Conservation (phyloP, 2,329 filamentous ascomycete species). For the Orbilia brochopaga region DNA sequence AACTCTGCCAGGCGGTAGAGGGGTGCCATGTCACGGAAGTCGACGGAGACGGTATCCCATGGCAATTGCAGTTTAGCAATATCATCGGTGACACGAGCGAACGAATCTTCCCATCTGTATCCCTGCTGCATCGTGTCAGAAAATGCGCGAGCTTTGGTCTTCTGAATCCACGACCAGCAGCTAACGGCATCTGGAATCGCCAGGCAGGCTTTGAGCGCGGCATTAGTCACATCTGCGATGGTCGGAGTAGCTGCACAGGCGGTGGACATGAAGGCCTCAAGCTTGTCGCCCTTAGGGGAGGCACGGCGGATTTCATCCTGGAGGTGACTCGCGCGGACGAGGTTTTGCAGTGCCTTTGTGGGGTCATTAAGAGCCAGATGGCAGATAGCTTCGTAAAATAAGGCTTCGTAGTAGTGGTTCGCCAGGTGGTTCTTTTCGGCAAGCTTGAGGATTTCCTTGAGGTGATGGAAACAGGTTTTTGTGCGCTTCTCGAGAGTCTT, state of each 20-base stretch:
- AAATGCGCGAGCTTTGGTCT: slow-evolving; percentile 41
- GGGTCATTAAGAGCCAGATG: slow-evolving; percentile 26
- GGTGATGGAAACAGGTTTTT: slow-evolving; percentile 22
- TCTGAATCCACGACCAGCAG: slow-evolving; percentile 44
- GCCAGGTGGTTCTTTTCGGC: slow-evolving; percentile 26
- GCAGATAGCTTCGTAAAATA: slow-evolving; percentile 35
- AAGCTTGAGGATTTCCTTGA: slow-evolving; percentile 33
- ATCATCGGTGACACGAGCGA: slow-evolving; percentile 28
- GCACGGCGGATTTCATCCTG: slow-evolving; percentile 38
- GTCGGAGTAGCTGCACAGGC: slow-evolving; percentile 10
- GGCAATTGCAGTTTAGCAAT: slow-evolving; percentile 36
- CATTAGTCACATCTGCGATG: slow-evolving; percentile 4
- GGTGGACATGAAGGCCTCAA: slow-evolving; percentile 36
- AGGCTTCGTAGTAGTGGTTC: slow-evolving; percentile 27
- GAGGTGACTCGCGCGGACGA: slow-evolving; percentile 16
- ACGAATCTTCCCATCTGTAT: slow-evolving; percentile 28
- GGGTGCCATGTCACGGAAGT: slow-evolving; percentile 19
- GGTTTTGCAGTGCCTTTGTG: slow-evolving; percentile 21
- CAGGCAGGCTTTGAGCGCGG: slow-evolving; percentile 35
- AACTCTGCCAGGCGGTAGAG: slow-evolving; percentile 34
- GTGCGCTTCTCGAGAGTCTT: slow-evolving; percentile 33
- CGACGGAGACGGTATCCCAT: slow-evolving; percentile 26
- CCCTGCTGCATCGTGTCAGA: slow-evolving; percentile 35
- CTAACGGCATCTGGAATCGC: slow-evolving; percentile 25
- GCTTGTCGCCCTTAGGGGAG: slow-evolving; percentile 24